phyloP scores from a whole-genome alignment of 257 asterid genomes.

The Solanum virginianum region DNA sequence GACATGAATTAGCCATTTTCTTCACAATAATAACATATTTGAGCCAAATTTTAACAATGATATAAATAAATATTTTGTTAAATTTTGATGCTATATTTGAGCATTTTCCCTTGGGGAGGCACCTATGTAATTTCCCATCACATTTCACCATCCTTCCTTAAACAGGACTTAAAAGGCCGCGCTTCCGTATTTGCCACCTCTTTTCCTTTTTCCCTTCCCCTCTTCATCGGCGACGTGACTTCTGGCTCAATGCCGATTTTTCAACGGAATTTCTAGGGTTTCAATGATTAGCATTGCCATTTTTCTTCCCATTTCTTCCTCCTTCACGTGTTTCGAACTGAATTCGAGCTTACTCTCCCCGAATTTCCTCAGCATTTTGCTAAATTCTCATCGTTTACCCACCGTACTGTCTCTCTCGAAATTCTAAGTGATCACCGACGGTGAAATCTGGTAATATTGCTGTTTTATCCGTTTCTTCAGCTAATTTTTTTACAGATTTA shows the following conservation, averaged over 20 bases:
- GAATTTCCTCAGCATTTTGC: background rate
- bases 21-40: no score
- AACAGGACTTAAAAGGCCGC: background rate
- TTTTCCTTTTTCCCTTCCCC: background rate
- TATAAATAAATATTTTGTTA: no score
- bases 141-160: background rate
- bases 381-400: background rate
- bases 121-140: no score
- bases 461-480: background rate
- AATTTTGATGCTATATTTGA: no score
- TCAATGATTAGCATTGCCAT: background rate
- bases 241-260: background rate
- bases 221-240: background rate
- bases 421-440: background rate
- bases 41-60: no score
- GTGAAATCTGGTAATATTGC: background rate
- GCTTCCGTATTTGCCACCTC: background rate
- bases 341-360: background rate
- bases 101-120: no score
- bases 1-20: no score
- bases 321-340: background rate
- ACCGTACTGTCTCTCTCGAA: background rate
- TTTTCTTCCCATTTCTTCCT: background rate
- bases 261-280: constrained; percentile 7
- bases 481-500: background rate